These are phyloP conservation scores for Lecanicillium sp. DNA, from an alignment of 2,329 filamentous ascomycete genomes.

Conservation along the genomic window DNA sequence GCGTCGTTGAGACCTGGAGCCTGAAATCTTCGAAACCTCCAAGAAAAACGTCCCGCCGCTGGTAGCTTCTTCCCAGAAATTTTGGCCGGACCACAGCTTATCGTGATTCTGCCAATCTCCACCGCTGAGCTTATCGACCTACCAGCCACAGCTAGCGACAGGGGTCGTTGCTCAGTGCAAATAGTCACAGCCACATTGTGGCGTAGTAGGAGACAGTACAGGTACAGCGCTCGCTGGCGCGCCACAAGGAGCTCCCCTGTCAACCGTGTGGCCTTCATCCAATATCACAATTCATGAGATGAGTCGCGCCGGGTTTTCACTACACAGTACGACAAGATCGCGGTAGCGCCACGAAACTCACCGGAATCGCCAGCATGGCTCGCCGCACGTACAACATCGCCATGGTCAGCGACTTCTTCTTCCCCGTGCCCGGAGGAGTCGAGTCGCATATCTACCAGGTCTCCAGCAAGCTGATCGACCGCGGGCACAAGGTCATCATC, in stretches of 20 bases:
- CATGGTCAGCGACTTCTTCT: slow-evolving; percentile 99
- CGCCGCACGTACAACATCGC: slow-evolving; percentile 61
- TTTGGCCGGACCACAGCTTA: slow-evolving; percentile 30
- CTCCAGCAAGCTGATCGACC: slow-evolving; percentile 91
- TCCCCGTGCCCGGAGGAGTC: slow-evolving; percentile 90
- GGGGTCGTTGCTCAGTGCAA: background rate
- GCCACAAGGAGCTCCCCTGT: background rate
- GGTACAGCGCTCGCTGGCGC: background rate
- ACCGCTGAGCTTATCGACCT: slow-evolving; percentile 25
- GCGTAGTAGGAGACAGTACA: too few relatives aligned
- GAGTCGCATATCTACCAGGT: slow-evolving; percentile 99
- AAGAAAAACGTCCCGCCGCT: slow-evolving; percentile 1
- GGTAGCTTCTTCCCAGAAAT: slow-evolving; percentile 24
- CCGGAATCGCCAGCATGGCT: slow-evolving; percentile 34
- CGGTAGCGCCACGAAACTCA: slow-evolving; percentile 5
- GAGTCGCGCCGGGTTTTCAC: background rate
- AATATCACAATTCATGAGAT: background rate
- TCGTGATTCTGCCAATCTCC: slow-evolving; percentile 30
- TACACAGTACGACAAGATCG: background rate
- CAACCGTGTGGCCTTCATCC: background rate
- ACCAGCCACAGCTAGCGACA: background rate
- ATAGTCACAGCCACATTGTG: background rate
- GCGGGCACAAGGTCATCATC: slow-evolving; percentile 95
- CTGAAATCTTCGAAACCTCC: background rate
- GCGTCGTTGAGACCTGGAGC: background rate